Base-by-base conservation (phyloP, 306 rosid genomes). In the Senna tora region DNA sequence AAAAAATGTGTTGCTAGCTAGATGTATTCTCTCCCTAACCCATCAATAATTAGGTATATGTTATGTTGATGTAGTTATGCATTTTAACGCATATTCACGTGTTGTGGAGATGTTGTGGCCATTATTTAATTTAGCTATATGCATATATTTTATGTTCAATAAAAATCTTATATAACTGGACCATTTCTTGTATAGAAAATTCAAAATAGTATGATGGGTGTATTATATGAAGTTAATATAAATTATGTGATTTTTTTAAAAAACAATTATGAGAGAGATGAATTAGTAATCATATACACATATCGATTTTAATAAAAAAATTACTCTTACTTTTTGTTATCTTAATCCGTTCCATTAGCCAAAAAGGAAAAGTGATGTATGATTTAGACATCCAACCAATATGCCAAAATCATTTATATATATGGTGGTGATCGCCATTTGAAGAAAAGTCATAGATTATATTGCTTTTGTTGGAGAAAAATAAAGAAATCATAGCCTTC, bases 21-120 rank as follows among this genome's bases (percentile, higher is more conserved):
- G 30, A 87, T 83, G 81, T 79, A 78, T 65, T 67, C 42, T 77
- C 42, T 61, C 65, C 75, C 71, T 79, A 76, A 73, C 69, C 73
- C 75, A 69, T 55, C 71, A 73, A 71, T 77, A 80, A 81, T 76
- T 71, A 66, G 77, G 49, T 42, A 7, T 32, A 21, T 22, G 22
- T 67, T 12, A 57, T 73, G 62, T 51, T 57, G 59, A 71, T 13
- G 45, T 66, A 47, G 8, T 43, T 65, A 74, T 55, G 77, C 83
- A 54, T 39, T 71, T 70, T 69, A 57, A 47, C 59, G 65, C 69
- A 67, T 22, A 67, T 72, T 76, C 78, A 75, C 76, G 81, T 72
- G 82, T 65, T 22, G 36, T 67, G 75, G 57, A 80, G 80, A 61
- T 34, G 77, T 74, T 43, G 57, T 56, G 72, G 66, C 33, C 20